A percentile compares a stretch with the other conserved stretches of the same genome.
These are phyloP conservation scores for Blakeslea trispora DNA, from an alignment of 371 early-diverging fungal genomes.

Conservation along the genomic window DNA sequence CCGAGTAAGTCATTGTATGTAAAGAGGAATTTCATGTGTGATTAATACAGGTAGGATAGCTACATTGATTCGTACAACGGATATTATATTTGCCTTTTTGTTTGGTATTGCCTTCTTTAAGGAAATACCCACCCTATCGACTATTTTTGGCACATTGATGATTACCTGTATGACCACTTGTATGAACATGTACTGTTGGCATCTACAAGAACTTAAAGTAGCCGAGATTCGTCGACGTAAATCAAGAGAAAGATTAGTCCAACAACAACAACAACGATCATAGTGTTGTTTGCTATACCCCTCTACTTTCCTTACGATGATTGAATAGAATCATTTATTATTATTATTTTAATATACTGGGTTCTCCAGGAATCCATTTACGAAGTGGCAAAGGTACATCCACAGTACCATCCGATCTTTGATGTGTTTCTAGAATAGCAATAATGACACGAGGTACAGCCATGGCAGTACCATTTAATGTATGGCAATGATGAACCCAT, in stretches of 20 bases:
- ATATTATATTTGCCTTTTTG: slow-evolving; percentile 77
- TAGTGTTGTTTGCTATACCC: too few relatives aligned
- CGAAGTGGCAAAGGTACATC: slow-evolving; percentile 72
- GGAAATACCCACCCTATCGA: slow-evolving; percentile 59
- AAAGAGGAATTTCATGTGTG: not conserved
- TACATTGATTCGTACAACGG: slow-evolving; percentile 73
- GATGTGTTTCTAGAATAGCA: slow-evolving; percentile 85
- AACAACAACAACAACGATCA: slow-evolving; percentile 13
- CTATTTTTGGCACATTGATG: slow-evolving; percentile 58
- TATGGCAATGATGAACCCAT: slow-evolving; percentile 76
- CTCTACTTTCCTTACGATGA: too few relatives aligned
- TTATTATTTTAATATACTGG: slow-evolving; percentile 28
- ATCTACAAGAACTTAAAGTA: slow-evolving; percentile 14
- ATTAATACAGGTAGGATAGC: too few relatives aligned
- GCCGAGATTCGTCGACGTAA: slow-evolving; percentile 17
- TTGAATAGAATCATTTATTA: too few relatives aligned
- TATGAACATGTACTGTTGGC: slow-evolving; percentile 63
- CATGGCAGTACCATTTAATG: slow-evolving; percentile 92
- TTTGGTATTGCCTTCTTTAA: slow-evolving; percentile 70
- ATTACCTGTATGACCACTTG: slow-evolving; percentile 64
- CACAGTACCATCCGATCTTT: slow-evolving; percentile 72
- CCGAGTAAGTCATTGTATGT: slow-evolving; percentile 37
- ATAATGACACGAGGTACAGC: slow-evolving; percentile 90
- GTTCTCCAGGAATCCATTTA: slow-evolving; percentile 68
- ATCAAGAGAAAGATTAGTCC: slow-evolving; percentile 13